Conservation (phyloP, 345 rosid genomes). For the Eucalyptus tenuipes region DNA sequence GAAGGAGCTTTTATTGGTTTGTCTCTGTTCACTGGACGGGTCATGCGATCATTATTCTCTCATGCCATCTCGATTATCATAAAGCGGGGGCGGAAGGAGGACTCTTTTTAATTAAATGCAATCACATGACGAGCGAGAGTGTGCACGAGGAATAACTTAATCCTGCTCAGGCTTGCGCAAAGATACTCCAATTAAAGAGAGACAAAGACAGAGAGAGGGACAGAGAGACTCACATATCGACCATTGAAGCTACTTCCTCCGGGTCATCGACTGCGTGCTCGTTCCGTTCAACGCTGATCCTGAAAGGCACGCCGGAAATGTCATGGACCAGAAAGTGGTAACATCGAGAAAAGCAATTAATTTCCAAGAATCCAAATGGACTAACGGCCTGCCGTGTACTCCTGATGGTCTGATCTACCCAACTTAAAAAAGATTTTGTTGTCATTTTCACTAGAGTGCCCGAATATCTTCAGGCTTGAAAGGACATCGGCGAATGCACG, state of each 20-base stretch:
- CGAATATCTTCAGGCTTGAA: background rate
- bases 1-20: background rate
- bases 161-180: background rate
- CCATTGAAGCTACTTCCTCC: constrained; percentile 57
- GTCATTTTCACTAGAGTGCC: background rate
- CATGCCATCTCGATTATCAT: background rate
- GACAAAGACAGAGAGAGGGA: background rate
- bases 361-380: background rate
- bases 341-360: background rate
- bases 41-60: background rate
- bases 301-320: background rate
- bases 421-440: background rate
- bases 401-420: background rate
- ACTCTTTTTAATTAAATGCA: background rate
- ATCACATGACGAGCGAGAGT: background rate
- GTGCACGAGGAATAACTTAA: background rate
- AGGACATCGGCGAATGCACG: background rate
- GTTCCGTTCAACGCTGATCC: constrained; percentile 25
- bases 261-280: constrained; percentile 63
- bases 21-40: background rate
- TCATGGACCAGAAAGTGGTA: background rate
- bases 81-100: background rate
- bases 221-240: constrained; percentile 55
- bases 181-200: background rate
- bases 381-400: background rate